Evolutionary conservation across 2,329 filamentous ascomycete species (phyloP).

Genomic region (Trichophyton simii): DNA sequence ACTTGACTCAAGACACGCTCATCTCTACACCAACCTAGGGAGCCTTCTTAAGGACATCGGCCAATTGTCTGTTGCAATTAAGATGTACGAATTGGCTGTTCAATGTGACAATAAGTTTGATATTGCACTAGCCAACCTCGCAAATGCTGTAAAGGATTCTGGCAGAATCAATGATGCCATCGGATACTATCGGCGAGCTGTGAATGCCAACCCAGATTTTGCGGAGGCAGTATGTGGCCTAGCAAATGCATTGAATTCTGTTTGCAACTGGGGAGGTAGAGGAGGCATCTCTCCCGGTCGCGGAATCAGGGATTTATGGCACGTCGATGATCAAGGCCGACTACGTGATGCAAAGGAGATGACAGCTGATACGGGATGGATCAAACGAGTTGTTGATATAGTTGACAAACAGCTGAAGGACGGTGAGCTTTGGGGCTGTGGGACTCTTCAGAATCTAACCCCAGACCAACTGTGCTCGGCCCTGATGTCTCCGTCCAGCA

Average conservation of each 20-base stretch:
- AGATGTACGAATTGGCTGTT: constrained; percentile 95
- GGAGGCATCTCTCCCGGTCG: constrained; percentile 68
- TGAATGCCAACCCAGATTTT: constrained; percentile 85
- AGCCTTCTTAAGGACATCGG: constrained; percentile 94
- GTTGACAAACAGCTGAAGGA: constrained; percentile 79
- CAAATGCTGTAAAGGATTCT: constrained; percentile 95
- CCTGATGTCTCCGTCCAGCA: constrained; percentile 27
- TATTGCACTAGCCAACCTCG: constrained; percentile 89
- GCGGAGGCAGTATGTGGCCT: constrained; percentile 93
- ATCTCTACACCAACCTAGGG: constrained; percentile 91
- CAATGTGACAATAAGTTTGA: constrained; percentile 88
- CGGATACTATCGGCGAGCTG: constrained; percentile 76
- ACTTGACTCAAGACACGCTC: constrained; percentile 78
- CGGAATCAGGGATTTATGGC: constrained; percentile 76
- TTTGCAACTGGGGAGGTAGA: constrained; percentile 85
- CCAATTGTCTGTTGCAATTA: constrained; percentile 78
- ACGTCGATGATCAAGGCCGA: constrained; percentile 75
- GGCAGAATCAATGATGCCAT: constrained; percentile 88
- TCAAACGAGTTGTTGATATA: constrained; percentile 80
- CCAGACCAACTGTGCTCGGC: constrained; percentile 43
- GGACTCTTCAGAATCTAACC: constrained; percentile 48
- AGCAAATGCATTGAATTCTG: constrained; percentile 87
- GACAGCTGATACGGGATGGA: constrained; percentile 60
- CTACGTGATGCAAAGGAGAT: constrained; percentile 59
- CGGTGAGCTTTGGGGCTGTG: constrained; percentile 72